A percentile compares a stretch with the other conserved stretches of the same genome.
These are phyloP conservation scores for Austroboletus sp. DNA, from an alignment of 1,284 basidiomycete species.

Conservation along the genomic window DNA sequence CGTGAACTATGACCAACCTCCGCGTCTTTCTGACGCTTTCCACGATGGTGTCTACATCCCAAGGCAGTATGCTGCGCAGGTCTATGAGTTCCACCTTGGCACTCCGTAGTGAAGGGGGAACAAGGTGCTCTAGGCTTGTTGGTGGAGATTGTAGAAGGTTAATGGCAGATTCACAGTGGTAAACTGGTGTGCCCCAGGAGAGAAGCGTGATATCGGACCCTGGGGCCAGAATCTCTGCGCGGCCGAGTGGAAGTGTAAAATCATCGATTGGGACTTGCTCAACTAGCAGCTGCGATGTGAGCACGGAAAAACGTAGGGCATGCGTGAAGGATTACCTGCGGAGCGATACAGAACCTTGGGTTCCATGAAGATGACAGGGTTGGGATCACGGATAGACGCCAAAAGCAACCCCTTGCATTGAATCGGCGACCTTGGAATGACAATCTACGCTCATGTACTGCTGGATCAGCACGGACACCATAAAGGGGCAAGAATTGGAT, in stretches of 20 bases:
- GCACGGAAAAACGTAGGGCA: not conserved
- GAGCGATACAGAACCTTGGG: slow-evolving; percentile 87
- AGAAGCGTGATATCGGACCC: slow-evolving; percentile 84
- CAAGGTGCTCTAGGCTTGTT: slow-evolving; percentile 54
- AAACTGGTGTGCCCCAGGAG: slow-evolving; percentile 88
- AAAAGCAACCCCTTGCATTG: slow-evolving; percentile 91
- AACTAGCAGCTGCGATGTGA: slow-evolving; percentile 41
- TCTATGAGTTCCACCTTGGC: slow-evolving; percentile 87
- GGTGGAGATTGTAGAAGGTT: slow-evolving; percentile 65
- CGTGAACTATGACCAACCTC: slow-evolving; percentile 82
- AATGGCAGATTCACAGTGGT: slow-evolving; percentile 80
- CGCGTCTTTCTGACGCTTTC: slow-evolving; percentile 81
- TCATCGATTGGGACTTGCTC: slow-evolving; percentile 91
- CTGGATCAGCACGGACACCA: not conserved
- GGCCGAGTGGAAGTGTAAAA: slow-evolving; percentile 72
- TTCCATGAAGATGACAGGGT: slow-evolving; percentile 92
- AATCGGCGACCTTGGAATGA: slow-evolving; percentile 87
- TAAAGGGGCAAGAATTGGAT: not conserved
- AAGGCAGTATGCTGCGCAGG: slow-evolving; percentile 82
- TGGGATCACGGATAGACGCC: slow-evolving; percentile 81
- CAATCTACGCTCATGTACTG: slow-evolving; percentile 46
- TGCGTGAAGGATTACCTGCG: slow-evolving; percentile 41
- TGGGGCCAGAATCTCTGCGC: slow-evolving; percentile 66
- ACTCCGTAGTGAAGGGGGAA: slow-evolving; percentile 62
- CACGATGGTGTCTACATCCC: slow-evolving; percentile 77